Base-by-base conservation (phyloP, 495 filamentous ascomycete genomes). In the Penicillium nucicola region DNA sequence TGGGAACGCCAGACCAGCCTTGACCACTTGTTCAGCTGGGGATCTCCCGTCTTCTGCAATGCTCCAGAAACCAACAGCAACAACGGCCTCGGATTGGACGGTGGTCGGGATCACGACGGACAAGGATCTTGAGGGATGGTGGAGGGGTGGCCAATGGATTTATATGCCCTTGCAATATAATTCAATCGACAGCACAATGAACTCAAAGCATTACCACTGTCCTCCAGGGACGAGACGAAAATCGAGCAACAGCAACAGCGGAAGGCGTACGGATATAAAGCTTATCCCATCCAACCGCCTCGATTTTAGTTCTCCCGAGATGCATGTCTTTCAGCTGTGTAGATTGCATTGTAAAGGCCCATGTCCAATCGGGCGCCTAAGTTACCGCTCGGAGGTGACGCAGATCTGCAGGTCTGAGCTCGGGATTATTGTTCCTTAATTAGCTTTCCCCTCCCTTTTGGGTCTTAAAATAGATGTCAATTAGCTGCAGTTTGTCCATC, bases 201-300 rank as follows among this genome's bases (percentile, higher is more conserved):
- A 45, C 30, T 11, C 7, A 53, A 31, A 42, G 48, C 42, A 47
- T 51, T 6, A 13, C 6, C 9, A 42, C 42, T 39, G 37, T 34
- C 38, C 37, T 17, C 37, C 38, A 43, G 25, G 39, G 34, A 30
- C 37, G 32, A 23, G 31, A 35, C 19, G 37, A 35, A 34, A 46
- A 14, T 11, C 25, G 25, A 28, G 19, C 15, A 6, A 35, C 15
- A 38, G 30, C 23, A 1, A 30, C 28, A 41, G 42, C 58, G 57
- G 54, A 51, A 57, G 58, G 61, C 58, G 58, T 42, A 28, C 44
- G 36, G 55, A 61, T 64, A 64, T 64, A 58, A 64, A 62, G 53
- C 53, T 57, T 60, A 48, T 45, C 45, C 33, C 36, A 18, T 19
- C 34, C 42, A 39, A 34, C 34, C 25, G 48, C 34, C 38, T 34